phyloP scores from a whole-genome alignment of 441 rosid species.

The Syzygium malaccense region DNA sequence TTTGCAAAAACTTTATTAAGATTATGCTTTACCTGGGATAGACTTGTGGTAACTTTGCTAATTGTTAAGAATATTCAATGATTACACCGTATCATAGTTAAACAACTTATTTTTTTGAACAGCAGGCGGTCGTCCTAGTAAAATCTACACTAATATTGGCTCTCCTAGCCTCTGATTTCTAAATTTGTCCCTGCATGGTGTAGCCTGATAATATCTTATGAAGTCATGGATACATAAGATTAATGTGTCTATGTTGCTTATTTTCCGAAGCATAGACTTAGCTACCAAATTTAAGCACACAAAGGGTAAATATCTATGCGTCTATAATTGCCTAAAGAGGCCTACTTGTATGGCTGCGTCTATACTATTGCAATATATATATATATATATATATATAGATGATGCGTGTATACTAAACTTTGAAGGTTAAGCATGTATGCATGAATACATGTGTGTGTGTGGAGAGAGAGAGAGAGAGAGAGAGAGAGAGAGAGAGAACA shows the following conservation, averaged over 20 bases:
- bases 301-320: not conserved
- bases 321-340: not conserved
- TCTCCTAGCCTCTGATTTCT: not conserved
- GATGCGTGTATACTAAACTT: not conserved
- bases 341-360: not conserved
- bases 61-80: not conserved
- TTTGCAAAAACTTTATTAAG: not conserved
- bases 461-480: no score
- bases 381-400: not conserved
- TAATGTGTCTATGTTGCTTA: not conserved
- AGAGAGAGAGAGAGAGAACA: no score
- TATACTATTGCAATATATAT: not conserved
- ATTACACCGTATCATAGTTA: not conserved
- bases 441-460: not conserved
- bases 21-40: not conserved
- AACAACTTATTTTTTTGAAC: not conserved
- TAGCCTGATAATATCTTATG: not conserved
- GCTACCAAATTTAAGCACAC: not conserved
- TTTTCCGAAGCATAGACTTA: not conserved
- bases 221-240: not conserved
- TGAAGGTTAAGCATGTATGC: not conserved
- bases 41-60: not conserved
- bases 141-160: not conserved
- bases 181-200: not conserved
- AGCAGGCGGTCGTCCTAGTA: not conserved